Evolutionary conservation across 2,329 filamentous ascomycete species (phyloP).

Genomic region (Delphinella strobiligena): DNA sequence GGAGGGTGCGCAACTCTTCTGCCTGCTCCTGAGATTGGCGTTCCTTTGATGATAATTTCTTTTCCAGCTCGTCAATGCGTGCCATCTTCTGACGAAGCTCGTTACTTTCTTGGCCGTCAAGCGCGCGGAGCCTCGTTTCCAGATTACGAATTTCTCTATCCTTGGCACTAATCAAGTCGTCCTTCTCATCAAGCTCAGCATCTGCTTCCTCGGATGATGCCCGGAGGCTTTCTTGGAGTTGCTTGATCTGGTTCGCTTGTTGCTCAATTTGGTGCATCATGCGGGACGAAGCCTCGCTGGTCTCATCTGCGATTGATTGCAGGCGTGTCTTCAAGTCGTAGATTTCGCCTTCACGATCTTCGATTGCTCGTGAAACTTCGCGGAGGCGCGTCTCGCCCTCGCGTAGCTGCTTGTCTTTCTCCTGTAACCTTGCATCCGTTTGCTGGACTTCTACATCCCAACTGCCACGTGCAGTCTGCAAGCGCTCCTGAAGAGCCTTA

Average conservation of each 20-base stretch:
- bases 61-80: slow-evolving; percentile 25
- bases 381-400: slow-evolving; percentile 66
- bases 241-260: slow-evolving; percentile 31
- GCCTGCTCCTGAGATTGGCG: slow-evolving; percentile 17
- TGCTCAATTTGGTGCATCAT: slow-evolving; percentile 46
- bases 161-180: slow-evolving; percentile 27
- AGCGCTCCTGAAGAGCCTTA: slow-evolving; percentile 21
- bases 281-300: slow-evolving; percentile 17
- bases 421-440: slow-evolving; percentile 23
- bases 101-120: slow-evolving; percentile 19
- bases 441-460: slow-evolving; percentile 26
- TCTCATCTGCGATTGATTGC: slow-evolving; percentile 15
- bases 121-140: slow-evolving; percentile 18
- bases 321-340: slow-evolving; percentile 20
- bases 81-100: slow-evolving; percentile 20
- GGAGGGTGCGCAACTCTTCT: slow-evolving; percentile 20
- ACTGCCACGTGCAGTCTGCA: slow-evolving; percentile 25
- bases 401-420: slow-evolving; percentile 39
- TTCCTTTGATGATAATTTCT: slow-evolving; percentile 24
- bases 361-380: slow-evolving; percentile 61
- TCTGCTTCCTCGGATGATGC: slow-evolving; percentile 22
- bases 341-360: slow-evolving; percentile 63
- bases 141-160: slow-evolving; percentile 27
- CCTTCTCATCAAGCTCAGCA: slow-evolving; percentile 32
- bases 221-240: slow-evolving; percentile 38